Base-by-base conservation (phyloP, 2,329 filamentous ascomycete genomes). In the Monilinia vaccinii-corymbosi region DNA sequence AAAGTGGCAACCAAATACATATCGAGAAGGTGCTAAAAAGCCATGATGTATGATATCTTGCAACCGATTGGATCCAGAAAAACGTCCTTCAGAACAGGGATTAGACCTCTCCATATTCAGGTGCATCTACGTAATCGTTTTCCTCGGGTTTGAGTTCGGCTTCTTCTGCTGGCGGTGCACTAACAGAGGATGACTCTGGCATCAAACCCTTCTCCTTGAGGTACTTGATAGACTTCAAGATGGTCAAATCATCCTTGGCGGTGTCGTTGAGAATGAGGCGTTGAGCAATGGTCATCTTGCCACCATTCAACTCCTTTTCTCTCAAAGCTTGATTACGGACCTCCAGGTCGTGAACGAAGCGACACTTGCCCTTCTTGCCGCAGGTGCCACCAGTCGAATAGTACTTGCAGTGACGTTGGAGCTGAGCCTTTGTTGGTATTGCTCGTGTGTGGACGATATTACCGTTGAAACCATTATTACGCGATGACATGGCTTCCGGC, bases 361-460 rank as follows among this genome's bases (percentile, higher is more conserved):
- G 84, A 77, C 84, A 87, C 83, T 87, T 87, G 82, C 83, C 82
- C 80, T 86, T 86, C 79, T 87, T 87, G 56, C 84, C 84, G 73
- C 84, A 87, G 61, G 78, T 84, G 62, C 84, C 84, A 65, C 84
- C 84, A 56, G 84, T 87, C 44, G 84, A 85, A 71, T 81, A 87
- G 72, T 87, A 87, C 74, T 87, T 87, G 81, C 84, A 87, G 69
- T 86, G 84, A 64, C 81, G 83, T 55, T 81, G 79, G 46, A 84
- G 78, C 68, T 86, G 83, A 53, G 83, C 83, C 72, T 81, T 77
- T 63, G 79, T 72, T 65, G 80, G 74, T 65, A 80, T 74, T 60
- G 80, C 71, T 63, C 73, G 59, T 44, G 38, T 28, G 16, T 44
- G 38, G 8, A 31, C 65, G 46, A 66, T 63, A 46, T 65, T 64